Base-by-base conservation (phyloP, 352 stramenopile genomes). In the Phytophthora pseudosyringae region DNA sequence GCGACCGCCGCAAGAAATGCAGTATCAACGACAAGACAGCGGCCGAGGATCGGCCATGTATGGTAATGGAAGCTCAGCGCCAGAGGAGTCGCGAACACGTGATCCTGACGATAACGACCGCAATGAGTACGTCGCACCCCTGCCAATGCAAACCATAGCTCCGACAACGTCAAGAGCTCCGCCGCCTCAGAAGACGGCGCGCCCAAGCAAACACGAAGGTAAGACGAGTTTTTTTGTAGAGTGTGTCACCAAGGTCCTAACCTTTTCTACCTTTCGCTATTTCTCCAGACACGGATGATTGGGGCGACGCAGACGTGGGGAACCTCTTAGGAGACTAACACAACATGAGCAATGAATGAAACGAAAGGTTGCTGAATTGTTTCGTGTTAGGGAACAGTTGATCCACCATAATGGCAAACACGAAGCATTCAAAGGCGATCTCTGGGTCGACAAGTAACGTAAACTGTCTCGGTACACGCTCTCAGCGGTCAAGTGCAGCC, bases 271-370 rank as follows among this genome's bases (percentile, higher is more conserved):
- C 38, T 35, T 59, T 48, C 15, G 51, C 18, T 44, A 21, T 35
- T 3, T 48, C 21, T 70, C 28, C 47, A 90, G 80, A 88, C n/a
- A 73, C 78, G 15, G 83, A 95, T 40, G 86, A 95, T 59, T 95
- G 83, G 81, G 84, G 83, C 25, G 83, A 93, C 39, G 86, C 86
- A 0, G 84, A 95, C 41, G 84, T 93, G 8, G 81, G 84, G 28
- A 89, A 92, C 41, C 65, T 94, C 44, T 67, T 92, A 53, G 78
- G 78, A 59, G 86, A 94, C 62, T 92, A 76, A 40, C 40, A 35
- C 16, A 2, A 32, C 36, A 15, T 39, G 36, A 61, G 35, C 5
- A 50, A 41, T 21, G 21, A 16, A 67, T 1, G 21, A 52, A 47
- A 6, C 35, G 26, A 53, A 21, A 46, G 5, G 16, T 18, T 66